Conservation (phyloP, 148 eudicot species). For the Camellia sinensis region DNA sequence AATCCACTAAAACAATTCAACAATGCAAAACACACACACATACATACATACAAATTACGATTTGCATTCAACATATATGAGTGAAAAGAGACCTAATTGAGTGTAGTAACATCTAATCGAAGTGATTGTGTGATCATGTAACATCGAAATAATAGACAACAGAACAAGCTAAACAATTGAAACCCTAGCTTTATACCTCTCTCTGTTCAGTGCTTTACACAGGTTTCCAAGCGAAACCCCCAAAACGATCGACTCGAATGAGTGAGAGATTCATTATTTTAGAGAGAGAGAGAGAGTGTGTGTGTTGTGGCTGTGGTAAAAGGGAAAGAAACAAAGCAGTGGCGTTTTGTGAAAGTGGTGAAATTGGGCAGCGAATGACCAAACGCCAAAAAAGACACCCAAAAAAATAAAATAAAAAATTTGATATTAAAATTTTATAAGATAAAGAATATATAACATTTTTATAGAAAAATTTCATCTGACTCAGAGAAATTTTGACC, state of each 20-base stretch:
- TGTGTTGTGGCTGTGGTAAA: no score
- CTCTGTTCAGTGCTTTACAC: not conserved
- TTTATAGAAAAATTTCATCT: no score
- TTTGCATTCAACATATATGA: not conserved
- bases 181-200: not conserved
- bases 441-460: no score
- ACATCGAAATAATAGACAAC: not conserved
- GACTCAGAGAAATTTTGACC: no score
- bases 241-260: not conserved
- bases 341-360: no score
- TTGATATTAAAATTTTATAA: no score
- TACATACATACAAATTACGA: not conserved
- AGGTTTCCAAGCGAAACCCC: not conserved
- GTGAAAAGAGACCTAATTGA: not conserved
- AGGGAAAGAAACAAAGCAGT: no score
- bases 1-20: not conserved
- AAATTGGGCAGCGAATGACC: no score
- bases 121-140: not conserved
- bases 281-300: not conserved
- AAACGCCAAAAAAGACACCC: no score
- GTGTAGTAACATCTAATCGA: not conserved
- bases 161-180: not conserved
- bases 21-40: no score
- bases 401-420: no score
- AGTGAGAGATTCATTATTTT: not conserved